phyloP scores from a whole-genome alignment of 441 rosid genomes.

The Flueggea neowawraea region DNA sequence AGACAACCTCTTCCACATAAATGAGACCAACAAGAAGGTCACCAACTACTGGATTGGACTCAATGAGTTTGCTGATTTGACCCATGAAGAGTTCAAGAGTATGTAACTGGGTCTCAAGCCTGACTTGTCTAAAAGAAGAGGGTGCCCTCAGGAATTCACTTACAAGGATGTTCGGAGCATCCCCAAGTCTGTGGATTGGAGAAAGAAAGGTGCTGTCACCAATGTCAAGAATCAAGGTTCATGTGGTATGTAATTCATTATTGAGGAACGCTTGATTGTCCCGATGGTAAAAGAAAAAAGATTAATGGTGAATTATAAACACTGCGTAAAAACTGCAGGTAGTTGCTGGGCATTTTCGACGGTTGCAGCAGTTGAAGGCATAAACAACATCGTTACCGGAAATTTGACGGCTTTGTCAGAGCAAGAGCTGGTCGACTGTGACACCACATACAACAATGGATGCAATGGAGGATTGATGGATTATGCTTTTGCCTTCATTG shows the following conservation, averaged over 20 bases:
- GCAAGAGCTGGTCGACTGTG: conserved; percentile 94
- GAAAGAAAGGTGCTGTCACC: conserved; percentile 88
- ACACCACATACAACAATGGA: conserved; percentile 71
- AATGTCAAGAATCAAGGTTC: conserved; percentile 91
- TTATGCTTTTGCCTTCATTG: conserved; percentile 74
- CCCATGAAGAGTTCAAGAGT: conserved; percentile 73
- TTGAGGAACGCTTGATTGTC: not conserved
- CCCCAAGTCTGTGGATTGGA: conserved; percentile 91
- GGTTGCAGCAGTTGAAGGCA: conserved; percentile 93
- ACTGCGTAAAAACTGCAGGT: conserved; percentile 34
- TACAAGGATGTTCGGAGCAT: conserved; percentile 42
- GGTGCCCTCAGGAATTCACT: conserved; percentile 34
- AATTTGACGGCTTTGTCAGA: conserved; percentile 80
- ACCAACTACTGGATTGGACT: conserved; percentile 80
- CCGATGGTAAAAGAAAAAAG: not conserved
- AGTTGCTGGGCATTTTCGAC: conserved; percentile 99
- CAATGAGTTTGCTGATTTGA: conserved; percentile 82
- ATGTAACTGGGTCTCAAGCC: conserved; percentile 63
- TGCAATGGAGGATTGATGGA: conserved; percentile 99
- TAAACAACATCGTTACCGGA: conserved; percentile 77
- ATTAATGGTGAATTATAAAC: not conserved
- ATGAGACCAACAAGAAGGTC: conserved; percentile 67
- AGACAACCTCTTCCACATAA: conserved; percentile 80
- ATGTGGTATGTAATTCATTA: conserved; percentile 45
- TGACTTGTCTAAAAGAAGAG: conserved; percentile 27